These are phyloP conservation scores for Metarhizium guizhouense DNA, from an alignment of 2,329 filamentous ascomycete species.

Conservation along the genomic window DNA sequence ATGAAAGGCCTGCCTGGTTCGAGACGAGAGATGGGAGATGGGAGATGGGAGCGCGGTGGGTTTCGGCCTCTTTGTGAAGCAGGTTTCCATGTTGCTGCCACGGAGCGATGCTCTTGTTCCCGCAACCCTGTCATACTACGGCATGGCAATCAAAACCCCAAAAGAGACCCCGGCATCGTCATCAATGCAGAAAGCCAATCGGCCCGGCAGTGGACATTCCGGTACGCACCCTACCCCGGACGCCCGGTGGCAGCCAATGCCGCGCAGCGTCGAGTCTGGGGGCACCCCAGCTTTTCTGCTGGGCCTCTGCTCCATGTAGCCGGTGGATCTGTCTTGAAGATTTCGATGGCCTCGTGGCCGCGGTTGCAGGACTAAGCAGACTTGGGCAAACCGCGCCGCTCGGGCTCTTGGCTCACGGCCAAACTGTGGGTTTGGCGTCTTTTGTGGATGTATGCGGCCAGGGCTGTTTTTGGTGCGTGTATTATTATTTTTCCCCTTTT, in stretches of 20 bases:
- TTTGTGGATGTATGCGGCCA: background rate
- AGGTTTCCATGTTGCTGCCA: no score
- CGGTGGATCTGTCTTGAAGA: background rate
- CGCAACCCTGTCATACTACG: no score
- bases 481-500: background rate
- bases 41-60: no score
- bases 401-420: background rate
- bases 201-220: background rate
- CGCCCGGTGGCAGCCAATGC: background rate
- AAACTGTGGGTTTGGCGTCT: background rate
- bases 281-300: background rate
- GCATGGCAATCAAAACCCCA: no score
- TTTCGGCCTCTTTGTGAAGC: no score
- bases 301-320: background rate
- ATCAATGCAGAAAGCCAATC: background rate
- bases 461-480: background rate
- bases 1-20: no score
- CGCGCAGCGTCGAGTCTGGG: background rate
- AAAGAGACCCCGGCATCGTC: no score
- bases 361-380: no score
- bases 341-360: background rate
- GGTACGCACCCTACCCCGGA: background rate
- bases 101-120: no score
- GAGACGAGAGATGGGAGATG: no score
- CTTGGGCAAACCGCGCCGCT: background rate